Conservation (phyloP, 805 yeast genomes). For the Metschnikowia colocasiae region DNA sequence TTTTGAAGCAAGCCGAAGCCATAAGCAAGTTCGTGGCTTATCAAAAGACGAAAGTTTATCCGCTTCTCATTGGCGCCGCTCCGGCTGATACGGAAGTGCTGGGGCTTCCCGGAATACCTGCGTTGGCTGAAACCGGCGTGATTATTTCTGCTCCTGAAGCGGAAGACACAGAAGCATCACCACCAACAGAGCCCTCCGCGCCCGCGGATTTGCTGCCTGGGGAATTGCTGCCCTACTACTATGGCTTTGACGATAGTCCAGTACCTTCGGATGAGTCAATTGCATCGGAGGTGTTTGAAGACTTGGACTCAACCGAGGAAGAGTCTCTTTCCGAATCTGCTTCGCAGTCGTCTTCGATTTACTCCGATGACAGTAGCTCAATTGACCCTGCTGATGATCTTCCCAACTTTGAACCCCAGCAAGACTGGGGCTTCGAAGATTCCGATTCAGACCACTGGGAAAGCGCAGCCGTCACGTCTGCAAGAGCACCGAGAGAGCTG, state of each 20-base stretch:
- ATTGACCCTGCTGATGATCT: not conserved
- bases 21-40: not conserved
- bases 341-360: not conserved
- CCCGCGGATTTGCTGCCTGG: no score
- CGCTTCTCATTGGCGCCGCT: not conserved
- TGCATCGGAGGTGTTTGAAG: not conserved
- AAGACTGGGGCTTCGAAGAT: not conserved
- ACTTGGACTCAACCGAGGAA: not conserved
- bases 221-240: not conserved
- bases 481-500: not conserved
- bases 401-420: not conserved
- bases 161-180: not conserved
- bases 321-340: not conserved
- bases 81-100: not conserved
- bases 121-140: not conserved
- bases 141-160: no score
- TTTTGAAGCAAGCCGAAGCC: not conserved
- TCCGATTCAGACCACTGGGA: not conserved
- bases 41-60: not conserved
- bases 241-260: not conserved
- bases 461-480: not conserved
- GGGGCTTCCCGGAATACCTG: not conserved
- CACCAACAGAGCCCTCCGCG: not conserved
- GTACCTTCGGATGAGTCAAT: conserved; percentile 4
- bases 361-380: not conserved